Evolutionary conservation across 768 basidiomycete species (phyloP).

Genomic region (Kwoniella sp.): DNA sequence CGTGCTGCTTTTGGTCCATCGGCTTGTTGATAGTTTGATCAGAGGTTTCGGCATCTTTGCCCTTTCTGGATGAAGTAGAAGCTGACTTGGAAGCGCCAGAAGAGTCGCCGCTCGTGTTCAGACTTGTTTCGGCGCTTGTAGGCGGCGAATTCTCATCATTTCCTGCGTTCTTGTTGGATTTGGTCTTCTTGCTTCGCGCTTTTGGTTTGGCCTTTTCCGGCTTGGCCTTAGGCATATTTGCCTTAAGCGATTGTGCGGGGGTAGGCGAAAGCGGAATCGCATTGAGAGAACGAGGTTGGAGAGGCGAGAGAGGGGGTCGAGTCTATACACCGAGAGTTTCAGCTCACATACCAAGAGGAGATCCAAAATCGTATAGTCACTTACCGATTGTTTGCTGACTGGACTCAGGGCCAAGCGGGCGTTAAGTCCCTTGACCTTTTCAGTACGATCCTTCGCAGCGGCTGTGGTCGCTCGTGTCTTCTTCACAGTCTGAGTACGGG

Average conservation of each 20-base stretch:
- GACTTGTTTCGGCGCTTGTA: neutral
- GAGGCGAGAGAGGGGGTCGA: conserved; percentile 42
- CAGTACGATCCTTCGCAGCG: conserved; percentile 43
- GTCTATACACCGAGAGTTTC: neutral
- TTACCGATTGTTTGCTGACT: conserved; percentile 24
- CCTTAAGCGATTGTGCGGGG: conserved; percentile 18
- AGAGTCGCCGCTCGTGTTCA: neutral
- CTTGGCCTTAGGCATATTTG: conserved; percentile 14
- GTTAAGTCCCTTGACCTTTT: conserved; percentile 41
- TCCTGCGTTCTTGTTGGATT: conserved; percentile 9
- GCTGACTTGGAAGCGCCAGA: neutral
- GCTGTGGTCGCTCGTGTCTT: conserved; percentile 51
- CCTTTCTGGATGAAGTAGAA: neutral
- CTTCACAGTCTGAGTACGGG: conserved; percentile 47
- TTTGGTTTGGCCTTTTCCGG: conserved; percentile 22
- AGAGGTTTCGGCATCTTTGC: neutral
- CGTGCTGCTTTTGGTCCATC: conserved; percentile 1
- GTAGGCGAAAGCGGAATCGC: conserved; percentile 11
- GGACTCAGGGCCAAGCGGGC: conserved; percentile 36
- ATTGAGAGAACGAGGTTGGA: conserved; percentile 39
- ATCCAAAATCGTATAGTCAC: neutral
- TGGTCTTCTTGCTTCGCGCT: conserved; percentile 26
- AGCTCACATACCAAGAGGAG: neutral
- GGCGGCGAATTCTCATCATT: conserved; percentile 19
- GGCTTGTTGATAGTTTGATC: neutral